phyloP scores from a whole-genome alignment of 306 rosid species.

The Spatholobus suberectus region DNA sequence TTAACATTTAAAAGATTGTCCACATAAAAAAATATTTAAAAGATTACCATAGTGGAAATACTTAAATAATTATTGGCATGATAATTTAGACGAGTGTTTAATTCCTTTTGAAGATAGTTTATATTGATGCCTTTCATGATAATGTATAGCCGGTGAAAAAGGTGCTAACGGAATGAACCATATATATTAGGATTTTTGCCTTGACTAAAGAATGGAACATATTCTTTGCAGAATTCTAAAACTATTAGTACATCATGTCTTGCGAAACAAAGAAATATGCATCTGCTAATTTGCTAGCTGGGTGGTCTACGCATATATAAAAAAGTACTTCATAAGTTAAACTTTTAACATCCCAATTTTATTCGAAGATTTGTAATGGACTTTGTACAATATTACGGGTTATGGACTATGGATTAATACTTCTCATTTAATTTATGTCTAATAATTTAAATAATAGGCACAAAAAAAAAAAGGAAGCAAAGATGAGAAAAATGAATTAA shows the following conservation, averaged over 20 bases:
- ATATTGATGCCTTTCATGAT: neutral
- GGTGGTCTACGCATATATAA: neutral
- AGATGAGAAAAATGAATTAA: neutral
- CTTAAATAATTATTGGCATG: neutral
- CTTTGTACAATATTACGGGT: neutral
- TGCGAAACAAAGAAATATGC: neutral
- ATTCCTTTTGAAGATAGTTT: neutral
- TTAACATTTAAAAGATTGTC: neutral
- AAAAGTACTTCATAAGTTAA: neutral
- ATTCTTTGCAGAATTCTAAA: conserved; percentile 17
- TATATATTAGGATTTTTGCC: neutral
- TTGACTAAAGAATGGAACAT: conserved; percentile 26
- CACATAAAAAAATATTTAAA: neutral
- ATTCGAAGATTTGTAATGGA: neutral
- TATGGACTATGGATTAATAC: neutral
- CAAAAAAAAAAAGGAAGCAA: neutral
- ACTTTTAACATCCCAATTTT: neutral
- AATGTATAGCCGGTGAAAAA: neutral
- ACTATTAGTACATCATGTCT: neutral
- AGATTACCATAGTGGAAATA: neutral
- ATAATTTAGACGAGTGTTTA: neutral
- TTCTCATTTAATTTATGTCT: neutral
- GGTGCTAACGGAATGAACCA: conserved; percentile 3
- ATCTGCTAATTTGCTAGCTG: neutral
- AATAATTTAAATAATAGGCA: neutral